Conservation (phyloP, 2,329 filamentous ascomycete genomes). For the Boeremia lycopersici region DNA sequence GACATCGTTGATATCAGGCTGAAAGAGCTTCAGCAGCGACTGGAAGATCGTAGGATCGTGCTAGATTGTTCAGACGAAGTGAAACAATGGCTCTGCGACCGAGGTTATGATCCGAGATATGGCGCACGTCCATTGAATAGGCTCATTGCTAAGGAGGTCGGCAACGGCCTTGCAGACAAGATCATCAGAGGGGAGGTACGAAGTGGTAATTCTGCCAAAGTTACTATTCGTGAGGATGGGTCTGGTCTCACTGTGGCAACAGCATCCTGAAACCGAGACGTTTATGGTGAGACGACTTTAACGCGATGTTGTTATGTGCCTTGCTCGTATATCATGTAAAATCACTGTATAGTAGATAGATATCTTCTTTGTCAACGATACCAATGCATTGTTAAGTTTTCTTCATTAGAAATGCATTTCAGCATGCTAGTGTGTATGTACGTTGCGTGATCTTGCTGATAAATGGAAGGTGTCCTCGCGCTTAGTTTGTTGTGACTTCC, state of each 20-base stretch:
- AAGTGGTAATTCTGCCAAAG: slow-evolving; percentile 73
- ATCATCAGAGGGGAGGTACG: slow-evolving; percentile 87
- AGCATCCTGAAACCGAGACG: slow-evolving; percentile 12
- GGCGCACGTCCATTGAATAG: slow-evolving; percentile 90
- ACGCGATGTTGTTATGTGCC: slow-evolving; percentile 4
- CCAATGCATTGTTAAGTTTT: slow-evolving; percentile 1
- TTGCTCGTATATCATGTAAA: slow-evolving; percentile 19
- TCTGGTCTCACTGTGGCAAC: slow-evolving; percentile 35
- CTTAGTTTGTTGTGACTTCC: slow-evolving; percentile 22
- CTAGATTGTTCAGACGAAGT: slow-evolving; percentile 74
- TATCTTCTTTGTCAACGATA: slow-evolving; percentile 11
- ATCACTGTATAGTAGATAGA: slow-evolving; percentile 15
- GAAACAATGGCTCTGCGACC: slow-evolving; percentile 84
- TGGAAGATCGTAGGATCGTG: slow-evolving; percentile 83
- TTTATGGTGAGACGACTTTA: slow-evolving; percentile 34
- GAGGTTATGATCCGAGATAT: slow-evolving; percentile 89
- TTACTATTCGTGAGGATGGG: slow-evolving; percentile 66
- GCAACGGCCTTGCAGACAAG: slow-evolving; percentile 85
- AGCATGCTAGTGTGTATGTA: not conserved
- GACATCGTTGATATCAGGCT: slow-evolving; percentile 95
- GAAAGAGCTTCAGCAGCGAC: slow-evolving; percentile 77
- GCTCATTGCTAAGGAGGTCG: slow-evolving; percentile 87
- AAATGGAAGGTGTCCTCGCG: slow-evolving; percentile 22
- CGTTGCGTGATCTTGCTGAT: not conserved
- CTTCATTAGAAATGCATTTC: not conserved